Evolutionary conservation across 1,284 basidiomycete species (phyloP).

Genomic region (Pseudozyma sp.): DNA sequence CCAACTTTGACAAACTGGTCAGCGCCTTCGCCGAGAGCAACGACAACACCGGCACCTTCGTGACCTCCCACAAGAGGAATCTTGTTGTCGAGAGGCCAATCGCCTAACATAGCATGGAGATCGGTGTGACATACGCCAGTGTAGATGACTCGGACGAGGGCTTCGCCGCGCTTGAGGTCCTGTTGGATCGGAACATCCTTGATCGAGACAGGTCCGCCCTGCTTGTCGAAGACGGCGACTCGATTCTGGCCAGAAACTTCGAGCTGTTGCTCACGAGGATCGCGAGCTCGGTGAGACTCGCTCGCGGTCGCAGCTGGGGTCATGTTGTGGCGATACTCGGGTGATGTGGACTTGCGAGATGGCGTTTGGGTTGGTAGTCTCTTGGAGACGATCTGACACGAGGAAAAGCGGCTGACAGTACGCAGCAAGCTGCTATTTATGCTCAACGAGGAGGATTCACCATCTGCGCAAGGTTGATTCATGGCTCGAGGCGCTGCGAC

Average conservation of each 20-base stretch:
- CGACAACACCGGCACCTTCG: conserved; percentile 77
- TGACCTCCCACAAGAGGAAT: conserved; percentile 86
- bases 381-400: background rate
- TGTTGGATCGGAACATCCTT: conserved; percentile 72
- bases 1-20: conserved; percentile 75
- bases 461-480: too few species aligned
- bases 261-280: conserved; percentile 54
- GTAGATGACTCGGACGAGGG: conserved; percentile 78
- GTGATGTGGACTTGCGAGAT: background rate
- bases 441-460: too few species aligned
- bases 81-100: conserved; percentile 71
- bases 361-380: background rate
- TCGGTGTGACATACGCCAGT: conserved; percentile 58
- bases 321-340: conserved; percentile 18
- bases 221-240: conserved; percentile 57
- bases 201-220: conserved; percentile 56
- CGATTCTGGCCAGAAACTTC: conserved; percentile 44
- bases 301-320: conserved; percentile 40
- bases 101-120: conserved; percentile 60
- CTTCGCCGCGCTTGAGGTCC: conserved; percentile 82
- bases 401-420: too few species aligned
- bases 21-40: conserved; percentile 81
- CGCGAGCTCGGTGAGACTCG: conserved; percentile 24
- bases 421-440: too few species aligned
- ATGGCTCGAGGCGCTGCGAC: too few species aligned